Conservation (phyloP, 2,329 filamentous ascomycete species). For the Cyphellophora attinorum region DNA sequence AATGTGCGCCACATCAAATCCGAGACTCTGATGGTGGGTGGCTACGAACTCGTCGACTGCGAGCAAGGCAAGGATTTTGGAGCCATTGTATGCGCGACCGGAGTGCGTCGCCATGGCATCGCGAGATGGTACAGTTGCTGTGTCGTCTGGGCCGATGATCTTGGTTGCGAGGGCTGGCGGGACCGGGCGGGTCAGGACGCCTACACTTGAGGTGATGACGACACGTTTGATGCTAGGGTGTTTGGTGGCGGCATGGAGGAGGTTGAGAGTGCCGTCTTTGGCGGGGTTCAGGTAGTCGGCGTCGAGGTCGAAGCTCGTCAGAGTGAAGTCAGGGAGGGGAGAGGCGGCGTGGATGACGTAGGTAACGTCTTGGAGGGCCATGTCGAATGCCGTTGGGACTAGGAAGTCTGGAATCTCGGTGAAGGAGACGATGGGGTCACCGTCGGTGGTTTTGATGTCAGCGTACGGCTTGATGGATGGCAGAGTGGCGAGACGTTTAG, state of each 20-base stretch:
- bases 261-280: constrained; percentile 6
- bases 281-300: constrained; percentile 23
- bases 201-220: constrained; percentile 15
- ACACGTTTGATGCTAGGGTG: constrained; percentile 13
- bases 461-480: constrained; percentile 7
- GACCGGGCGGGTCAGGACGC: constrained; percentile 1
- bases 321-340: constrained; percentile 9
- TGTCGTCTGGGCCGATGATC: constrained; percentile 18
- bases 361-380: constrained; percentile 5
- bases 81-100: constrained; percentile 2
- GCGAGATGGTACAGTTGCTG: neutral
- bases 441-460: too few relatives aligned
- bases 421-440: too few relatives aligned
- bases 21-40: constrained; percentile 22
- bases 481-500: constrained; percentile 8
- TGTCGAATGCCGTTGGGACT: constrained; percentile 6
- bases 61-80: constrained; percentile 5
- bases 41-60: constrained; percentile 26
- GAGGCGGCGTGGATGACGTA: constrained; percentile 14
- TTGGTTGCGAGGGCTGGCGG: too few relatives aligned
- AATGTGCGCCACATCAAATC: constrained; percentile 13
- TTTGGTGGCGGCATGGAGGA: constrained; percentile 10
- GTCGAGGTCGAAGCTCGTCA: neutral
- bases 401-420: constrained; percentile 8
- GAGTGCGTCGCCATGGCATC: constrained; percentile 1